A percentile compares a stretch with the other conserved stretches of the same genome.
phyloP scores from a whole-genome alignment of 1,139 yeast species.

The Neolecta irregularis region DNA sequence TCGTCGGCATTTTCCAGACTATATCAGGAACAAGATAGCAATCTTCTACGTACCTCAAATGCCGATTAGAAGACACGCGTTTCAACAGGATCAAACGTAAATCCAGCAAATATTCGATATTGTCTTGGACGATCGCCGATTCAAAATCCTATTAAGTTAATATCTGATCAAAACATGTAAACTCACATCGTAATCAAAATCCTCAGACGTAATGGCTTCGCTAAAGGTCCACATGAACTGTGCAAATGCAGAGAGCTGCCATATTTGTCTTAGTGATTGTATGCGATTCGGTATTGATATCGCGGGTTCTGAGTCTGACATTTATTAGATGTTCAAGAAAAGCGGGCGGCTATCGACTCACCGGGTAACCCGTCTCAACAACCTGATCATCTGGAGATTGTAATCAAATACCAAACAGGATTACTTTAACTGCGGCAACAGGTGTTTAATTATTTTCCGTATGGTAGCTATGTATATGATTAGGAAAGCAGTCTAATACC shows the following conservation, averaged over 20 bases:
- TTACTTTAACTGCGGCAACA: no score
- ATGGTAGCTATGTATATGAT: no score
- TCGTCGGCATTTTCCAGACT: constrained; percentile 1
- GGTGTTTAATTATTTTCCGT: no score
- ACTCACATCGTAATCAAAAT: constrained; percentile 1
- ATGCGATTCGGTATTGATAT: constrained; percentile 1
- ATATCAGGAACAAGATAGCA: background rate
- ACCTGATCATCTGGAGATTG: no score
- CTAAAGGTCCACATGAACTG: constrained; percentile 1
- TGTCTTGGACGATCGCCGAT: constrained; percentile 1
- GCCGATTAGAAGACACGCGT: constrained; percentile 3
- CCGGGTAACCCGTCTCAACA: no score
- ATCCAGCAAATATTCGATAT: constrained; percentile 1
- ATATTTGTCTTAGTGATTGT: constrained; percentile 3
- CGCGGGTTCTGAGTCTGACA: no score
- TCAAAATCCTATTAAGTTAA: background rate
- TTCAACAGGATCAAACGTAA: background rate
- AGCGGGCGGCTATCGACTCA: no score
- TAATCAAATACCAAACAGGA: no score
- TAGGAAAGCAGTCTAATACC: no score
- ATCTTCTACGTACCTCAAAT: constrained; percentile 1
- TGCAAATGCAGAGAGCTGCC: constrained; percentile 1
- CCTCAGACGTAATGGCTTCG: constrained; percentile 1
- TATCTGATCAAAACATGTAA: background rate
- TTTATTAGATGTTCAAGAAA: no score